Evolutionary conservation across 2,329 filamentous ascomycete species (phyloP), one percentile per base, ranked within the genome.

Genomic region (Alternaria panax): DNA sequence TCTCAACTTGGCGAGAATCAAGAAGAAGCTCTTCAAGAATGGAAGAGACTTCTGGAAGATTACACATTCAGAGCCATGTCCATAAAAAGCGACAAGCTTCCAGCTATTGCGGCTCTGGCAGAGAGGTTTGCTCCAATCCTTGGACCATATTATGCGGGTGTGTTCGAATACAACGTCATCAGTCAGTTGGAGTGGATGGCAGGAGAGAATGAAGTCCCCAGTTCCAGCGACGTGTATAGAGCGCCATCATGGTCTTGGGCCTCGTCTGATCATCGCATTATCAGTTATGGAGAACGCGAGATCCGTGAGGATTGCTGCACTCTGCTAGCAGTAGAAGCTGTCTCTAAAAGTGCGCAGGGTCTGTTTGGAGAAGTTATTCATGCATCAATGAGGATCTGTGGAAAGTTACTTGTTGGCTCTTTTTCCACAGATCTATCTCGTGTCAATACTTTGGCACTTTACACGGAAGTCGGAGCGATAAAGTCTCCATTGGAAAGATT

Each of bases 31-130:
- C 18, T 34, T 5, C 2, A 0, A 2, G 11, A 47, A 9, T 32
- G 45, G 27, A 0, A 0, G 0, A 7, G 0, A 1, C 9, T 32
- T 0, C 1, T 47, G 3, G 0, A 9, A 1, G 4, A 12, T 12
- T 47, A 47, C 11, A 22, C 45, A 5, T 1, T 0, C 3, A 30
- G 28, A 32, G 2, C 1, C 1, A 47, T 34, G 7, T 16, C 45
- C 12, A 0, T n/a, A 24, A 0, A n/a, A 11, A 47, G 7, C 14
- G 45, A 47, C 14, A 47, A 34, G 5, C 16, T 47, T 7, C 45
- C 27, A 0, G 45, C 45, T 1, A 47, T 47, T 2, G 45, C 28
- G 7, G 45, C 45, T 1, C 12, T 47, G 12, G 45, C 28, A 1
- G 45, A 34, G n/a, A 24, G 2, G 0, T 47, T 32, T 7, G 18